Conservation (phyloP, 2,329 filamentous ascomycete genomes). For the Nigrograna mackinnonii region DNA sequence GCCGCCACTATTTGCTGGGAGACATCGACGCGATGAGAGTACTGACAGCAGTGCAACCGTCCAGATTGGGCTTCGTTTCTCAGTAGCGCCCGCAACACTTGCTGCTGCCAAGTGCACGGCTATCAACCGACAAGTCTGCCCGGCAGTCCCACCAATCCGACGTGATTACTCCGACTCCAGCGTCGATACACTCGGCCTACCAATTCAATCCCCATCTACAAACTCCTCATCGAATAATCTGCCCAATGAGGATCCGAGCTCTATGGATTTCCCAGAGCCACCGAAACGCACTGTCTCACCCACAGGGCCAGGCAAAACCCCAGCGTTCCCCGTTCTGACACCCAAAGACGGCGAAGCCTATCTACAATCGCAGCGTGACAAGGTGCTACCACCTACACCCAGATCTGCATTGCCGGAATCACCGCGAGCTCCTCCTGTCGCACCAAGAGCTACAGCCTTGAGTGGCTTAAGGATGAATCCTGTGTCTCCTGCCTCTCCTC, state of each 20-base stretch:
- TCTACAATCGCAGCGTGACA: slow-evolving; percentile 36
- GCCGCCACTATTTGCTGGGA: slow-evolving; percentile 42
- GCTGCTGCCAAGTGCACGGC: slow-evolving; percentile 32
- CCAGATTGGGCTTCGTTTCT: slow-evolving; percentile 71
- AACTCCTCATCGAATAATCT: slow-evolving; percentile 6
- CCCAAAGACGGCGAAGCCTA: slow-evolving; percentile 32
- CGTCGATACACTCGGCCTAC: slow-evolving; percentile 29
- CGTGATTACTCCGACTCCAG: slow-evolving; percentile 30
- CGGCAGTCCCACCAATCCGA: slow-evolving; percentile 16
- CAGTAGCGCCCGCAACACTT: slow-evolving; percentile 47
- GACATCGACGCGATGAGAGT: slow-evolving; percentile 62
- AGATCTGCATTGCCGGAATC: slow-evolving; percentile 10
- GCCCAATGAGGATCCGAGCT: slow-evolving; percentile 7
- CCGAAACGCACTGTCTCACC: slow-evolving; percentile 19
- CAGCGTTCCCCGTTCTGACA: slow-evolving; percentile 28
- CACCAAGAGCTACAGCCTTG: slow-evolving; percentile 14
- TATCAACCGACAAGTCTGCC: slow-evolving; percentile 16
- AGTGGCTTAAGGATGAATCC: slow-evolving; percentile 41
- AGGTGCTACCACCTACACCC: slow-evolving; percentile 36
- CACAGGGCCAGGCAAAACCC: slow-evolving; percentile 23
- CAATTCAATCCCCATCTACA: slow-evolving; percentile 30
- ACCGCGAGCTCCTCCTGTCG: slow-evolving; percentile 10
- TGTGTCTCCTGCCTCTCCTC: slow-evolving; percentile 23
- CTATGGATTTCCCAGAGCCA: slow-evolving; percentile 22
- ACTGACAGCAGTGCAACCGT: slow-evolving; percentile 69